Percentiles rank a stretch among this genome's conserved stretches.
Evolutionary conservation across 2,329 filamentous ascomycete species (phyloP).

Genomic region (Elsinoe perseae): DNA sequence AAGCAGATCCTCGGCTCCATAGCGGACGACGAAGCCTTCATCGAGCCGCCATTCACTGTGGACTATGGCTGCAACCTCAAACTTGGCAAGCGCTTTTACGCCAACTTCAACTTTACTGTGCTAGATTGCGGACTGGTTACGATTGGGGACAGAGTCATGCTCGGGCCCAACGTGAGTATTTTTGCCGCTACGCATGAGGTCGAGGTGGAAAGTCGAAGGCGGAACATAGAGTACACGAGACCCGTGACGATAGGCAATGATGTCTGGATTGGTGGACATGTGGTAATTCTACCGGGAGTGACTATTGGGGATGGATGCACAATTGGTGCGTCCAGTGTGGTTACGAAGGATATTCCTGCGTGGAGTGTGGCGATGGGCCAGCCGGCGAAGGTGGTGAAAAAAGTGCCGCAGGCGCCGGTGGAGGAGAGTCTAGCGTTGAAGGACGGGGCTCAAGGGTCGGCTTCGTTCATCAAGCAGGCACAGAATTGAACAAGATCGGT

Average conservation of each 20-base stretch:
- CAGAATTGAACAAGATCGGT: too few species aligned
- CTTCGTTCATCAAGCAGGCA: background rate
- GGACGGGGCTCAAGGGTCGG: background rate
- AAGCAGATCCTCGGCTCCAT: conserved; percentile 29
- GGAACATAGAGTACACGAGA: conserved; percentile 44
- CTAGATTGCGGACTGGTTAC: conserved; percentile 47
- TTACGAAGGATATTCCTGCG: conserved; percentile 55
- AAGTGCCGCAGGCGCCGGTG: conserved; percentile 23
- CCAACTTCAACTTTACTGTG: conserved; percentile 51
- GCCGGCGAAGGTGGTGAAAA: conserved; percentile 32
- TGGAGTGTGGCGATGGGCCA: conserved; percentile 34
- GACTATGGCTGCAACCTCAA: conserved; percentile 61
- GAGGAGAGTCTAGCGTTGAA: background rate
- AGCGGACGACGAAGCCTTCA: conserved; percentile 36
- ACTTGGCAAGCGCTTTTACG: conserved; percentile 56
- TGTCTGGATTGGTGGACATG: conserved; percentile 70
- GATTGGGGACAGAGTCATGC: conserved; percentile 46
- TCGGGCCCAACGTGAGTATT: conserved; percentile 47
- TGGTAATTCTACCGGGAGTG: conserved; percentile 65
- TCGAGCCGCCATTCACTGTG: conserved; percentile 55
- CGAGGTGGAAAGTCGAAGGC: conserved; percentile 41
- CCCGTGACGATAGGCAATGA: conserved; percentile 62
- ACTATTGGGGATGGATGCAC: conserved; percentile 67
- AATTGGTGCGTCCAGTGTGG: conserved; percentile 73
- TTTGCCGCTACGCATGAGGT: conserved; percentile 47